Conservation (phyloP, 345 rosid species). For the Ricinus communis region DNA sequence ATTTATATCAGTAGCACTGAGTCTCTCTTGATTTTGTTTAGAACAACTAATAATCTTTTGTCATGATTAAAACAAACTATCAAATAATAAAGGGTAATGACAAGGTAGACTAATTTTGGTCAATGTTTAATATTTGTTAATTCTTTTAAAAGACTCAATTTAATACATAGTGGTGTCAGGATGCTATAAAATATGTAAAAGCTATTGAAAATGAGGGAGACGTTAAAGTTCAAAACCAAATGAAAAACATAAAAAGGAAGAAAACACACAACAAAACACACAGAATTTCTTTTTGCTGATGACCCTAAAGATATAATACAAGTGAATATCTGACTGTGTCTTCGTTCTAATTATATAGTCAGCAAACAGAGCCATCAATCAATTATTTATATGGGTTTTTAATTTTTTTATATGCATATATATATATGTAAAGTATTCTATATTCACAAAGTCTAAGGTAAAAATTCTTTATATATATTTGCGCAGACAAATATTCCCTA, state of each 20-base stretch:
- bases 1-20: no score
- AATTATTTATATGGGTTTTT: background rate
- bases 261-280: background rate
- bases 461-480: background rate
- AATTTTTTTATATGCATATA: background rate
- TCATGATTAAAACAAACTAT: no score
- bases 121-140: background rate
- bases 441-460: no score
- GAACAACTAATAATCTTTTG: no score
- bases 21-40: no score
- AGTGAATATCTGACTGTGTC: background rate
- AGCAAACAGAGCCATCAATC: background rate
- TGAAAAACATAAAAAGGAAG: background rate
- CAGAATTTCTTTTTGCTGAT: background rate
- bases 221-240: background rate
- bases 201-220: background rate
- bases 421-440: no score
- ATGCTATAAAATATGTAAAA: background rate
- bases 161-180: no score
- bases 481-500: constrained; percentile 20
- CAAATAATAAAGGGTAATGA: no score
- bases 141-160: no score
- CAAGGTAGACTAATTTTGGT: no score
- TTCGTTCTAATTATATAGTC: background rate
- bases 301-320: background rate